A percentile compares a stretch with the other conserved stretches of the same genome.
Evolutionary conservation across 2,329 filamentous ascomycete species (phyloP).

Genomic region (Xylaria hypoxylon): DNA sequence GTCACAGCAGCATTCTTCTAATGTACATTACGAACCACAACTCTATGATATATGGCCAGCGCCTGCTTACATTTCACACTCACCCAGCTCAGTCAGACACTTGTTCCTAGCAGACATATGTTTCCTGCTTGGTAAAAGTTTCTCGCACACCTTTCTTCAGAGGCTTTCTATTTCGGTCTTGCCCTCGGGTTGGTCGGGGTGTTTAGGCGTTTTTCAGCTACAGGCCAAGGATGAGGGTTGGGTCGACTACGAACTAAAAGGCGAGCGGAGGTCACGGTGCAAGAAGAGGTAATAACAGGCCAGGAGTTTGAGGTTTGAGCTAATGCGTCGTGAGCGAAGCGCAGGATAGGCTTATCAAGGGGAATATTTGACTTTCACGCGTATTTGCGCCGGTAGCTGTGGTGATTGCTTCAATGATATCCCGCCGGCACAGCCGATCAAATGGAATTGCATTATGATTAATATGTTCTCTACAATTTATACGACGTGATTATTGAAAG

Average conservation of each 20-base stretch:
- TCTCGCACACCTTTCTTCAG: slow-evolving; percentile 11
- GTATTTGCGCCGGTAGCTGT: slow-evolving; percentile 38
- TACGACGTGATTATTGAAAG: too few relatives aligned
- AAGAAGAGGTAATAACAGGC: slow-evolving; percentile 31
- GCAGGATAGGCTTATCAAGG: slow-evolving; percentile 16
- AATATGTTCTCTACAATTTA: slow-evolving; percentile 4
- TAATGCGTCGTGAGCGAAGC: slow-evolving; percentile 14
- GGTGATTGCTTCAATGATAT: slow-evolving; percentile 49
- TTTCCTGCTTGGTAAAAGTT: slow-evolving; percentile 10
- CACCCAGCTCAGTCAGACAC: slow-evolving; percentile 20
- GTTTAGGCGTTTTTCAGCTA: slow-evolving; percentile 19
- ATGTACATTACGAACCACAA: slow-evolving; percentile 50
- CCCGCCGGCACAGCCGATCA: slow-evolving; percentile 52
- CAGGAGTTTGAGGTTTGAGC: slow-evolving; percentile 29
- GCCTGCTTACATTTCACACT: slow-evolving; percentile 26
- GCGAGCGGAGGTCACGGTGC: slow-evolving; percentile 10
- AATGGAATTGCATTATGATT: slow-evolving; percentile 38
- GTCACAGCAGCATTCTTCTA: slow-evolving; percentile 31
- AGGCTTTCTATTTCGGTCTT: slow-evolving; percentile 26
- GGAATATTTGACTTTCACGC: slow-evolving; percentile 21
- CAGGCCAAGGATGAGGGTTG: slow-evolving; percentile 14
- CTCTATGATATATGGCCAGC: slow-evolving; percentile 45
- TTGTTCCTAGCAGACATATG: slow-evolving; percentile 10
- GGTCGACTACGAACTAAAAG: slow-evolving; percentile 23
- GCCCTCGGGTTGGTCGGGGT: background rate